Percentiles rank a stretch among this genome's conserved stretches.
Evolutionary conservation across 148 eudicot species (phyloP).

Genomic region (Cornus suecica): DNA sequence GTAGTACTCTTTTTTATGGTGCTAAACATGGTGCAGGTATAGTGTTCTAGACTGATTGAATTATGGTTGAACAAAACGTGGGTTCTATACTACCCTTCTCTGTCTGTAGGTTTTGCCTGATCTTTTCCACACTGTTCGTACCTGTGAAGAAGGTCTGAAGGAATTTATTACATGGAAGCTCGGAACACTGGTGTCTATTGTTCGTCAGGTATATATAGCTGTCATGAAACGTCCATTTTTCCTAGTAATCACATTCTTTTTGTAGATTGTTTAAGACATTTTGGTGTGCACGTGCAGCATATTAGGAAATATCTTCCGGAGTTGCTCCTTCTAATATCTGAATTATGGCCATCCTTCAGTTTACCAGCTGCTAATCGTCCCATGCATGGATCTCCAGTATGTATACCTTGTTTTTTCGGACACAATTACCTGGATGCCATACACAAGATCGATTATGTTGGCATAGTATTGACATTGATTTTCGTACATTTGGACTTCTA

Average conservation of each 20-base stretch:
- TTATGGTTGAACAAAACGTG: background rate
- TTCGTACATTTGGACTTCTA: constrained; percentile 15
- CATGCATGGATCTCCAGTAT: constrained; percentile 84
- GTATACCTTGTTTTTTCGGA: constrained; percentile 12
- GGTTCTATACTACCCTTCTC: constrained; percentile 1
- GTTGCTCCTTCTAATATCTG: constrained; percentile 73
- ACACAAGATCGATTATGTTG: background rate
- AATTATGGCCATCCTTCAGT: constrained; percentile 87
- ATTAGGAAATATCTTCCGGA: constrained; percentile 85
- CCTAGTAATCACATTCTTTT: background rate
- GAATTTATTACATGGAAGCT: constrained; percentile 92
- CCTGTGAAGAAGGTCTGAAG: constrained; percentile 91
- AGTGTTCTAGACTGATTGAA: constrained; percentile 4
- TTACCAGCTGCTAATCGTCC: constrained; percentile 73
- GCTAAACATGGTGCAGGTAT: background rate
- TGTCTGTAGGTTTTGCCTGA: constrained; percentile 85
- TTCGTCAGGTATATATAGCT: constrained; percentile 67
- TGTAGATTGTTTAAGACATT: constrained; percentile 11
- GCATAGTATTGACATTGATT: background rate
- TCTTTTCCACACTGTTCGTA: constrained; percentile 74
- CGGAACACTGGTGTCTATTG: constrained; percentile 92
- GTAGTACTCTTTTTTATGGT: background rate
- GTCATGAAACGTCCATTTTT: background rate
- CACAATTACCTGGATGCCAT: background rate
- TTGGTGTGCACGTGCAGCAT: constrained; percentile 56